phyloP scores from a whole-genome alignment of 306 rosid species.

The Luffa aegyptiaca region DNA sequence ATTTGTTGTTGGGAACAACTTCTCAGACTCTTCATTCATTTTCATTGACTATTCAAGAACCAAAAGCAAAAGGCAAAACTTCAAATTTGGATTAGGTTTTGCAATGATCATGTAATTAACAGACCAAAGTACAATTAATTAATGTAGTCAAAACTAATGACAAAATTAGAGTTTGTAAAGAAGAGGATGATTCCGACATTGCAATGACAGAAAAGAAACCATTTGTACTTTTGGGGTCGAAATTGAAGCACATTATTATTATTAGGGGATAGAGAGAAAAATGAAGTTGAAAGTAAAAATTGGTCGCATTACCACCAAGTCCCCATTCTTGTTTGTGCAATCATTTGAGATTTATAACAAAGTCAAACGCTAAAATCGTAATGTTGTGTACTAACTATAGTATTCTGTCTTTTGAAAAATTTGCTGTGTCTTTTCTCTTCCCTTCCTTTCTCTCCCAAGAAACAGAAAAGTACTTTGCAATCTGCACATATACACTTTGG shows the following conservation, averaged over 20 bases:
- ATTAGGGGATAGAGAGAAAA: background rate
- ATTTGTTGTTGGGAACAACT: background rate
- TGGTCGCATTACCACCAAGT: background rate
- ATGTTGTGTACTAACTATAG: background rate
- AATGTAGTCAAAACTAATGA: too few species aligned
- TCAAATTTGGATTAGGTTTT: too few species aligned
- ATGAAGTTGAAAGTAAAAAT: background rate
- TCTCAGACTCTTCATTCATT: background rate
- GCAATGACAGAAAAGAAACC: background rate
- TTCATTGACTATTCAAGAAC: too few species aligned
- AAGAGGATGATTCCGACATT: too few species aligned
- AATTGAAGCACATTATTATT: background rate
- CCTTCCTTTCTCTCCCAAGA: background rate
- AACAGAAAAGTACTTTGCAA: too few species aligned
- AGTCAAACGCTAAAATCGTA: background rate
- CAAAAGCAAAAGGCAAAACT: too few species aligned
- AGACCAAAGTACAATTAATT: too few species aligned
- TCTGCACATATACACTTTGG: background rate
- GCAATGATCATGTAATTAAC: background rate
- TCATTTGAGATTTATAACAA: background rate
- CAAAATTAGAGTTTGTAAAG: too few species aligned
- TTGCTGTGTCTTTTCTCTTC: background rate
- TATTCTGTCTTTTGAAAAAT: background rate
- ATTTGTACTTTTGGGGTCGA: background rate
- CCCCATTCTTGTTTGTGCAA: background rate